Percentiles rank a stretch among this genome's conserved stretches.
Conservation (phyloP, 192 early-diverging fungal species). For the Allomyces macrogynus region DNA sequence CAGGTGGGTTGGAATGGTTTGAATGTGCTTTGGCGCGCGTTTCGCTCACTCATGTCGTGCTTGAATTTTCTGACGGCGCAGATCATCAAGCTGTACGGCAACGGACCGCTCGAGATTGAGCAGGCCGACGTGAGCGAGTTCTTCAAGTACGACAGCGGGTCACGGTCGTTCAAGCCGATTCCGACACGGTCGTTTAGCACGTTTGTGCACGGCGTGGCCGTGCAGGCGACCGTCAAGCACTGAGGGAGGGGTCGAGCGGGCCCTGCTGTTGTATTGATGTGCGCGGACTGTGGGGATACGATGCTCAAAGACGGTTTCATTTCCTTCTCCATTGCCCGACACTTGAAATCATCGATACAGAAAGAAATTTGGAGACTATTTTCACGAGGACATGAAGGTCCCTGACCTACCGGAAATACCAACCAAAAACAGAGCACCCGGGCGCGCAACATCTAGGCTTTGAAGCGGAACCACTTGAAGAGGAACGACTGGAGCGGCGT, state of each 20-base stretch:
- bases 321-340: too few species aligned
- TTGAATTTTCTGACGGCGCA: background rate
- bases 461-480: background rate
- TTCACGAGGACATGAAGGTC: too few species aligned
- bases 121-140: slow-evolving; percentile 15
- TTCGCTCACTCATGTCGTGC: too few species aligned
- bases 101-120: slow-evolving; percentile 17
- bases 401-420: too few species aligned
- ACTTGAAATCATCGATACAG: too few species aligned
- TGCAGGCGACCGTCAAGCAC: background rate
- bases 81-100: slow-evolving; percentile 16
- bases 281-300: too few species aligned
- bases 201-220: background rate
- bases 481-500: background rate
- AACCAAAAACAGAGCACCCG: too few species aligned
- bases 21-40: background rate
- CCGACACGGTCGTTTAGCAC: slow-evolving; percentile 11
- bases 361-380: too few species aligned
- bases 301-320: too few species aligned
- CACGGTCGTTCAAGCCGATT: slow-evolving; percentile 20
- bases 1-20: slow-evolving; percentile 5
- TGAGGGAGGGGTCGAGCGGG: too few species aligned
- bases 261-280: too few species aligned
- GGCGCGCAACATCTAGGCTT: background rate
- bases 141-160: slow-evolving; percentile 34